Evolutionary conservation across 345 rosid genomes (phyloP).

Genomic region (sweet orange (Citrus sinensis)): DVS_A1.0 CM039169.1:31085001-31085500

Average conservation of each 20-base stretch:
- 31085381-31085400: background rate
- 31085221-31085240: conserved; percentile 87
- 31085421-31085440: conserved; percentile 94
- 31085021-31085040: background rate
- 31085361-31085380: background rate
- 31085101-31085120: background rate
- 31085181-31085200: conserved; percentile 89
- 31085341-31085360: background rate
- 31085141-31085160: background rate
- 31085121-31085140: background rate
- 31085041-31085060: background rate
- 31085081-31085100: background rate
- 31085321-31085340: conserved; percentile 59
- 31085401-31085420: conserved; percentile 25
- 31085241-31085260: conserved; percentile 85
- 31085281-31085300: conserved; percentile 78
- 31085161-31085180: conserved; percentile 13
- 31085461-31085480: conserved; percentile 79
- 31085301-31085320: conserved; percentile 91
- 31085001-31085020: background rate
- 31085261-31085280: conserved; percentile 91
- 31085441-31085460: conserved; percentile 96
- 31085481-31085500: conserved; percentile 8
- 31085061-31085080: background rate
- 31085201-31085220: conserved; percentile 85